phyloP scores from a whole-genome alignment of 805 yeast genomes.

The Cyberlindnera lachancei region DNA sequence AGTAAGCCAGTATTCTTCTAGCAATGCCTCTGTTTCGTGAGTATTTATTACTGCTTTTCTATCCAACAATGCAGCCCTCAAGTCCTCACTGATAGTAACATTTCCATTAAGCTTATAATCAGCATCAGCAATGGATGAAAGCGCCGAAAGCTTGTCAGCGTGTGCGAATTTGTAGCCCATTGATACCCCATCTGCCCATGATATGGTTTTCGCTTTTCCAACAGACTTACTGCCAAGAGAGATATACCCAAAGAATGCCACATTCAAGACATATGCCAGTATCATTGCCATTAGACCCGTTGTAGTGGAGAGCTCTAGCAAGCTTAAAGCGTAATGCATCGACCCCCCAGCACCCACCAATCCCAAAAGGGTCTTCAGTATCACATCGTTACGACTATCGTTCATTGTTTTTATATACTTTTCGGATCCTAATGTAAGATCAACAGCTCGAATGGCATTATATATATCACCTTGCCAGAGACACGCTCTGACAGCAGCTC shows the following conservation, averaged over 20 bases:
- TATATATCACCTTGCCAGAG: constrained; percentile 11
- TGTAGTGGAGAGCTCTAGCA: constrained; percentile 15
- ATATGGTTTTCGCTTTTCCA: constrained; percentile 47
- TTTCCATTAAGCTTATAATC: constrained; percentile 29
- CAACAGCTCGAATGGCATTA: constrained; percentile 49
- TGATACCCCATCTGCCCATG: constrained; percentile 60
- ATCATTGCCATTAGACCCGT: constrained; percentile 38
- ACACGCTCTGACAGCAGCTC: constrained; percentile 7
- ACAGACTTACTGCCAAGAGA: constrained; percentile 41
- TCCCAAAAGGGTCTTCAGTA: constrained; percentile 27
- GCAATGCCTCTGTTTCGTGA: constrained; percentile 56
- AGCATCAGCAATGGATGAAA: constrained; percentile 55
- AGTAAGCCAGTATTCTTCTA: constrained; percentile 82
- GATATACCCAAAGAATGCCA: constrained; percentile 39
- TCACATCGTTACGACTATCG: constrained; percentile 25
- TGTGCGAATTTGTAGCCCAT: constrained; percentile 57
- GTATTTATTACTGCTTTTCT: constrained; percentile 22
- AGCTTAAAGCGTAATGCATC: constrained; percentile 38
- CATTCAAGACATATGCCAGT: constrained; percentile 39
- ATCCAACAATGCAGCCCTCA: constrained; percentile 6
- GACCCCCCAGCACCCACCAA: constrained; percentile 31
- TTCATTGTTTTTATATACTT: constrained; percentile 36
- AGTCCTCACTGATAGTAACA: constrained; percentile 14
- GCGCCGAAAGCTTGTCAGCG: constrained; percentile 62
- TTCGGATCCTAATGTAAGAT: constrained; percentile 50